A percentile compares a stretch with the other conserved stretches of the same genome.
These are phyloP conservation scores for Sporodiniella umbellata DNA, from an alignment of 371 early-diverging fungal species.

Conservation along the genomic window DNA sequence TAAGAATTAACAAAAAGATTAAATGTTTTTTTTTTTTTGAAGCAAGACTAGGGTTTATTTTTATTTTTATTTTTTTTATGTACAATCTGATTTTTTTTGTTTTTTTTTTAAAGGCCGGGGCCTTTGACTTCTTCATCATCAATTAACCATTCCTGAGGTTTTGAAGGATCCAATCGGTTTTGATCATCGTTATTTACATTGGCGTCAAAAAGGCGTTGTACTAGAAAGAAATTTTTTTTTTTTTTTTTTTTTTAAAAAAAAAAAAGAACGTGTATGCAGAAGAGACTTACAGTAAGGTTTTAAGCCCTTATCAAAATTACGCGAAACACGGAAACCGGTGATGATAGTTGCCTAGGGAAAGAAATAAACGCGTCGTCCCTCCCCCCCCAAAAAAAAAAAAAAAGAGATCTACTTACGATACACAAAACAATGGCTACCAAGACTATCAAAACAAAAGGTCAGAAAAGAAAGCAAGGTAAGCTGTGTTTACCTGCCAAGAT, in stretches of 20 bases:
- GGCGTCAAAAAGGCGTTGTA: constrained; percentile 20
- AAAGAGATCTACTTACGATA: constrained; percentile 26
- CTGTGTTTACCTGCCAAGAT: constrained; percentile 41
- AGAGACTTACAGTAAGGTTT: constrained; percentile 48
- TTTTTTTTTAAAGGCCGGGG: background rate
- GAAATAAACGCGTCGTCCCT: background rate
- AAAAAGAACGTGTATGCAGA: too few relatives aligned
- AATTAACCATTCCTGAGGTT: constrained; percentile 22
- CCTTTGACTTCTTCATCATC: constrained; percentile 21
- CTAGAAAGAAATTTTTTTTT: background rate
- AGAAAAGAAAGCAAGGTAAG: background rate
- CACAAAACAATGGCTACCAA: constrained; percentile 41
- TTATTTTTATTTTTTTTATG: too few relatives aligned
- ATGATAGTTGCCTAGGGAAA: constrained; percentile 28
- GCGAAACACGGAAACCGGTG: constrained; percentile 23
- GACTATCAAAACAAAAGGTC: constrained; percentile 17
- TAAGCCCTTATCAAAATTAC: constrained; percentile 43
- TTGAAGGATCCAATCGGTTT: background rate
- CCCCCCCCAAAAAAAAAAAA: constrained; percentile 3
- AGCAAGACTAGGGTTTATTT: constrained; percentile 6
- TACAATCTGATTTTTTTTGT: too few relatives aligned
- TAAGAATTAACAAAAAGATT: background rate
- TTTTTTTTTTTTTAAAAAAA: background rate
- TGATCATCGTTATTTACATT: constrained; percentile 8
- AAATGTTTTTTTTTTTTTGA: too few relatives aligned